A percentile compares a stretch with the other conserved stretches of the same genome.
Evolutionary conservation across 306 rosid genomes (phyloP).

Genomic region (Corylus avellana): DNA sequence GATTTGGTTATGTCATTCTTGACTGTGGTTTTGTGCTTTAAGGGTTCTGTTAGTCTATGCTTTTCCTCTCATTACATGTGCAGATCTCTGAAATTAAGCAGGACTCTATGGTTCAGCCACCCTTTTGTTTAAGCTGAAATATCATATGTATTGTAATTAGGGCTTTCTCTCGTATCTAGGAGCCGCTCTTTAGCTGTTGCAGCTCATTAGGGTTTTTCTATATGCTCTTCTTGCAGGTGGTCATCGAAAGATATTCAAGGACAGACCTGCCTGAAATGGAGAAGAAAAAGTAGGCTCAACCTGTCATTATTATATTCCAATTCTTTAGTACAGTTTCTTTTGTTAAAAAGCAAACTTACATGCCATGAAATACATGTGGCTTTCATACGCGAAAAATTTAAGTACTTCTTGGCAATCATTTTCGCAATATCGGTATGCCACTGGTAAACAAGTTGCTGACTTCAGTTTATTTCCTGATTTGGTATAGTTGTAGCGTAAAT

Average conservation of each 20-base stretch:
- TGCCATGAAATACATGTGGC: background rate
- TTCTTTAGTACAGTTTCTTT: conserved; percentile 9
- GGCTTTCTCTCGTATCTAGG: background rate
- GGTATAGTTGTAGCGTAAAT: conserved; percentile 8
- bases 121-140: background rate
- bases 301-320: conserved; percentile 16
- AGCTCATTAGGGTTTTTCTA: conserved; percentile 9
- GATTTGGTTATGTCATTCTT: background rate
- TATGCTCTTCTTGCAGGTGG: conserved; percentile 35
- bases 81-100: background rate
- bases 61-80: background rate
- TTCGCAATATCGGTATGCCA: background rate
- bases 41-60: background rate
- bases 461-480: conserved; percentile 10
- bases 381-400: background rate
- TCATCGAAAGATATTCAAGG: conserved; percentile 46
- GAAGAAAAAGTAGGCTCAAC: conserved; percentile 48
- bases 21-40: background rate
- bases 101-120: background rate
- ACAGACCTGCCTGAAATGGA: conserved; percentile 54
- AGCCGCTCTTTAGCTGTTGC: background rate
- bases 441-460: conserved; percentile 1
- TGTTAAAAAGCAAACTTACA: conserved; percentile 3
- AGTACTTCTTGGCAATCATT: background rate
- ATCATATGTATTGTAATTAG: background rate